Evolutionary conservation across 192 early-diverging fungal genomes (phyloP), one percentile per base, ranked within the genome.

Genomic region (Martensiomyces pterosporus): DNA sequence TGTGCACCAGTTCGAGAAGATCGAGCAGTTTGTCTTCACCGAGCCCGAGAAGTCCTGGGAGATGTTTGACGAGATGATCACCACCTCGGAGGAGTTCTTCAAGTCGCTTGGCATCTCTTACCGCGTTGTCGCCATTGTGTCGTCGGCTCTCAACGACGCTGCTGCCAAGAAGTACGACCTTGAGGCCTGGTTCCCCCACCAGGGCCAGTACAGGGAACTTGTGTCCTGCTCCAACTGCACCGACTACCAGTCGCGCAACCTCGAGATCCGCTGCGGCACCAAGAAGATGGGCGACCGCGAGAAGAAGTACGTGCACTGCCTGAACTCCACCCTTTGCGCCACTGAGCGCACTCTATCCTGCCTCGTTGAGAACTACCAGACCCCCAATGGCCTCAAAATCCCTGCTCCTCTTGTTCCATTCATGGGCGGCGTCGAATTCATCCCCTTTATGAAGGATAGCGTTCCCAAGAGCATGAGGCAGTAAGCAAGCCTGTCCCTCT

Each of bases 211-310:
- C 79, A 95, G 94, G 80, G 97, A 99, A 75, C 83, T 99, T 24
- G 97, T 99, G 39, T 93, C 90, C 33, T 97, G 93, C 85, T 91
- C 87, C 38, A 99, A 99, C 89, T 99, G 97, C 77, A 97, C 94
- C 21, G 97, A 98, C 78, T 99, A 92, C 79, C 97, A 99, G 79
- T 89, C 84, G 16, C 83, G 97, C 45, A 79, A 81, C 33, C 79
- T 99, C 4, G 94, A 98, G 59, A 97, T 99, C 75, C 86, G 93
- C 43, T 89, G 87, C 47, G 97, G 97, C 43, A 83, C 89, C 43
- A 99, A 99, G 81, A 97, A 97, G 82, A 82, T 92, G 80, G 90
- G 88, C 52, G 91, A 96, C 51, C 79, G 83, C 39, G 87, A 86
- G 52, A 98, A 97, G 80, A 89, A 85, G 57, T 99, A 93, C 53